These are phyloP conservation scores for Boletus rubropictus DNA, from an alignment of 768 basidiomycete species.

Conservation along the genomic window DNA sequence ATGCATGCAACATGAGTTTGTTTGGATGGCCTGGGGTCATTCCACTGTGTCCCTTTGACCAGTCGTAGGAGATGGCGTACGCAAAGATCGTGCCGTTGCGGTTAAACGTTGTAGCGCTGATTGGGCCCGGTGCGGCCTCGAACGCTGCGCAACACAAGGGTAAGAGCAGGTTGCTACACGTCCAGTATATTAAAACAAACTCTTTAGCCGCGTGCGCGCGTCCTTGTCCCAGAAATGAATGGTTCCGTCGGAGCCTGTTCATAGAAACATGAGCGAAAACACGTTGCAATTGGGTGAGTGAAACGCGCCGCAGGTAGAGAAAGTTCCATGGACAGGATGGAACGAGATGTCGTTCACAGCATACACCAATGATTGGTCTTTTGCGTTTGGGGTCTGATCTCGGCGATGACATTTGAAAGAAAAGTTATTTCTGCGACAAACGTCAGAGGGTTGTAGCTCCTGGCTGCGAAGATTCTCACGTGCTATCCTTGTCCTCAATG, in stretches of 20 bases:
- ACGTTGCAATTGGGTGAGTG: constrained; percentile 18
- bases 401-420: constrained; percentile 82
- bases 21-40: constrained; percentile 66
- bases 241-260: constrained; percentile 70
- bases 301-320: constrained; percentile 66
- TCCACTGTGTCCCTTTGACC: constrained; percentile 88
- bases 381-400: constrained; percentile 48
- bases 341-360: constrained; percentile 84
- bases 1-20: constrained; percentile 78
- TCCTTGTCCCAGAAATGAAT: constrained; percentile 97
- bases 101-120: constrained; percentile 79
- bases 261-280: constrained; percentile 10
- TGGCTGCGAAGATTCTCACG: constrained; percentile 38
- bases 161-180: not conserved
- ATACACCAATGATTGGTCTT: constrained; percentile 67
- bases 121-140: constrained; percentile 68
- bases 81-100: constrained; percentile 85
- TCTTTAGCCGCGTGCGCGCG: constrained; percentile 84
- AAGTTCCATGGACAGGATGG: constrained; percentile 80
- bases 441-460: not conserved
- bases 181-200: constrained; percentile 34
- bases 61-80: constrained; percentile 89
- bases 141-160: constrained; percentile 46
- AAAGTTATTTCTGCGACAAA: constrained; percentile 58
- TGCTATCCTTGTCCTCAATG: constrained; percentile 75